A percentile compares a stretch with the other conserved stretches of the same genome.
phyloP scores from a whole-genome alignment of 257 asterid species.

The Jasminum sambac region DNA sequence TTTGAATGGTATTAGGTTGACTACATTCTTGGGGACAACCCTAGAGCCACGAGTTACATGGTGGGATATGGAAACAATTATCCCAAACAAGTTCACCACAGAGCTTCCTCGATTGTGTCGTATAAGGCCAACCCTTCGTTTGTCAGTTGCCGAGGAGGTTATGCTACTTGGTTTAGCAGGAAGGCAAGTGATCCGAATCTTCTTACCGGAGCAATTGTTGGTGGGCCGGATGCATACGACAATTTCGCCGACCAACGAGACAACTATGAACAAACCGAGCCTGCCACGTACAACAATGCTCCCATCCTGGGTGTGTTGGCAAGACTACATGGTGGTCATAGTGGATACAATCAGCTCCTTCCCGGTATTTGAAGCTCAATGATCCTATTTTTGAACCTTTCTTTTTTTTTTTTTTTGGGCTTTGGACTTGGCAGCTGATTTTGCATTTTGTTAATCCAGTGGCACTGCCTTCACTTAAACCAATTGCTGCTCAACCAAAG shows the following conservation, averaged over 20 bases:
- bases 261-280: slow-evolving; percentile 98
- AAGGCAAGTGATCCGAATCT: slow-evolving; percentile 85
- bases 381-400: neutral
- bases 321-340: slow-evolving; percentile 73
- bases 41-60: slow-evolving; percentile 99
- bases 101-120: slow-evolving; percentile 92
- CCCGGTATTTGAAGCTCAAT: slow-evolving; percentile 48
- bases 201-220: slow-evolving; percentile 89
- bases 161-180: slow-evolving; percentile 86
- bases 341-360: slow-evolving; percentile 83
- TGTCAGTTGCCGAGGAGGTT: slow-evolving; percentile 93
- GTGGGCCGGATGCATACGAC: slow-evolving; percentile 98
- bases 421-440: neutral
- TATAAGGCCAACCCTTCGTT: slow-evolving; percentile 61
- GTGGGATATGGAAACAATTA: slow-evolving; percentile 92
- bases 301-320: slow-evolving; percentile 82
- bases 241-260: slow-evolving; percentile 94
- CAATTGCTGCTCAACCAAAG: slow-evolving; percentile 35
- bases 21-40: slow-evolving; percentile 95
- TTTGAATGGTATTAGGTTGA: slow-evolving; percentile 53
- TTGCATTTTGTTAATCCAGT: slow-evolving; percentile 32
- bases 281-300: slow-evolving; percentile 97
- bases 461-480: slow-evolving; percentile 47
- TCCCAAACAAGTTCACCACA: slow-evolving; percentile 93
- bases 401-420: neutral